Evolutionary conservation across 75 land plant genomes (phyloP).

Genomic region (Picea sitchensis): DNA sequence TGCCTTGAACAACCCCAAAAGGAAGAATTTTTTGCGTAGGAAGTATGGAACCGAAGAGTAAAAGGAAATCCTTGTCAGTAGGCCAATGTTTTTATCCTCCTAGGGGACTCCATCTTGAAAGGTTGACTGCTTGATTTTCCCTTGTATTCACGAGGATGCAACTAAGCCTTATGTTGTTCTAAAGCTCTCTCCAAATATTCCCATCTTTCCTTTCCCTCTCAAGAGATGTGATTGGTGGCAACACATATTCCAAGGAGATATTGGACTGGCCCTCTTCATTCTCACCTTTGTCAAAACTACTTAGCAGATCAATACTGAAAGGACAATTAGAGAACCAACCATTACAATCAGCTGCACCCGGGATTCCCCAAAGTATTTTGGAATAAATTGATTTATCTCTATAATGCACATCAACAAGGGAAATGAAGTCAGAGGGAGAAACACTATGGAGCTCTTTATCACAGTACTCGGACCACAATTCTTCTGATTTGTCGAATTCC

Average conservation of each 20-base stretch:
- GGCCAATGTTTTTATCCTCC: constrained; percentile 39
- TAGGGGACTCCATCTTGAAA: constrained; percentile 35
- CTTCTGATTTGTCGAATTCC: constrained; percentile 19
- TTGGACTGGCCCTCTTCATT: constrained; percentile 9
- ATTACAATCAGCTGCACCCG: constrained; percentile 9
- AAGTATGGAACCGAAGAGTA: constrained; percentile 28
- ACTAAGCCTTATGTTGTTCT: constrained; percentile 27
- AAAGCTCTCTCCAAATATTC: constrained; percentile 26
- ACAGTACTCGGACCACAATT: constrained; percentile 36
- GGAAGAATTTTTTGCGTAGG: constrained; percentile 6
- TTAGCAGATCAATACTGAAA: constrained; percentile 36
- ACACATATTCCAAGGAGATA: constrained; percentile 1
- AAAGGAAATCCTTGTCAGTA: constrained; percentile 28
- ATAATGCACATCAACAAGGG: constrained; percentile 39
- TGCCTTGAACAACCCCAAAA: constrained; percentile 19
- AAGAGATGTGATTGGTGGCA: not conserved
- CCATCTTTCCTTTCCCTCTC: constrained; percentile 35
- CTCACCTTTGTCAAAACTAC: constrained; percentile 11
- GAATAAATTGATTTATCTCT: constrained; percentile 24
- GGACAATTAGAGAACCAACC: constrained; percentile 44
- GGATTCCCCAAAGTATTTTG: constrained; percentile 20
- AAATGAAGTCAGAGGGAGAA: constrained; percentile 26
- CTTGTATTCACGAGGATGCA: constrained; percentile 36
- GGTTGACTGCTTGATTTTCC: constrained; percentile 23
- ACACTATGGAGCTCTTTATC: constrained; percentile 28